These are phyloP conservation scores for Ganoderma boninense DNA, from an alignment of 1,284 basidiomycete species.

Conservation along the genomic window DNA sequence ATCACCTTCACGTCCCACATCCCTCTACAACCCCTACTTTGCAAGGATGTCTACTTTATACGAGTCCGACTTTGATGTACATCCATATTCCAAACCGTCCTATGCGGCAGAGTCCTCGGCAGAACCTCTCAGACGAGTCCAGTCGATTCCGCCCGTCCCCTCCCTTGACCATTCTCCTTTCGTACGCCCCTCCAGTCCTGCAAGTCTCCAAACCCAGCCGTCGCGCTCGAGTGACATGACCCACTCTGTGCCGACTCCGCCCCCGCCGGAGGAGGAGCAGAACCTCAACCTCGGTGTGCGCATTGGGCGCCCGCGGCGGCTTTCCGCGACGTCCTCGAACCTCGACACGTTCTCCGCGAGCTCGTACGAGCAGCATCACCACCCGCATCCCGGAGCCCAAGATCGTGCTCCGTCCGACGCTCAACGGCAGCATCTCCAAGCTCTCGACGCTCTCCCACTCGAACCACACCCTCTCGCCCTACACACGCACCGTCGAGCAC, in stretches of 20 bases:
- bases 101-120: constrained; percentile 28
- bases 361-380: constrained; percentile 47
- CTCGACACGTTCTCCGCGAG: constrained; percentile 47
- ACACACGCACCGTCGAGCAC: constrained; percentile 87
- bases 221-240: constrained; percentile 44
- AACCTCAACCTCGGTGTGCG: constrained; percentile 35
- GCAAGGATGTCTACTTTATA: constrained; percentile 37
- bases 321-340: constrained; percentile 49
- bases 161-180: constrained; percentile 40
- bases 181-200: constrained; percentile 40
- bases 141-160: constrained; percentile 42
- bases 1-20: constrained; percentile 34
- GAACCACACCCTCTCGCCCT: constrained; percentile 91
- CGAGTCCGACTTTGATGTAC: constrained; percentile 26
- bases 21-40: constrained; percentile 44
- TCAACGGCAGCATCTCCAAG: constrained; percentile 83
- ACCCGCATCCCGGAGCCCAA: constrained; percentile 53
- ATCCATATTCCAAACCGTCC: constrained; percentile 23
- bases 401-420: constrained; percentile 73
- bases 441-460: constrained; percentile 85
- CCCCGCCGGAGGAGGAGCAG: constrained; percentile 39
- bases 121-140: constrained; percentile 36
- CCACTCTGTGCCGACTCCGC: constrained; percentile 44
- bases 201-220: constrained; percentile 41
- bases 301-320: constrained; percentile 38